Evolutionary conservation across 257 asterid species (phyloP), one percentile per base, ranked within the genome.

Genomic region (Rubia yunnanensis): DNA sequence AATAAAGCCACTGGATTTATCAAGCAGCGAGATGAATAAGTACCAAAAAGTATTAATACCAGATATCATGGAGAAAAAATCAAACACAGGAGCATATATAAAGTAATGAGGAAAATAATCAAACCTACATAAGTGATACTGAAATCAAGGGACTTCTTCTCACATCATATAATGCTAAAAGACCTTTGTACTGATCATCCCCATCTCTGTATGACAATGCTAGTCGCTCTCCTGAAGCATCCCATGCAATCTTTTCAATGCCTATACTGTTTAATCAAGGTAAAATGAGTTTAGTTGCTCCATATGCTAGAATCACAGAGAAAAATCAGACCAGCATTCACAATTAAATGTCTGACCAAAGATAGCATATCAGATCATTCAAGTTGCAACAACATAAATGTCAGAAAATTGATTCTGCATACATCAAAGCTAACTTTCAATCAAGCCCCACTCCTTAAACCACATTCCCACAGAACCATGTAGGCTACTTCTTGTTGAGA

Each of bases 161-260:
- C 49, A 92, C 99, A 77, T 89, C 97, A 64, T 82, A 92, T 79
- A 89, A 49, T 36, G 96, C 99, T n/a, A 92, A 66, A 50, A 89
- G 99, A 62, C 97, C 99, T 68, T 64, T 79, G 92, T 83, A 89
- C 72, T 75, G 64, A 60, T 89, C 95, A 73, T 86, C 92, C 54
- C 99, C 99, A 67, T 85, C 94, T 81, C 66, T 76, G 70, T 84
- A 89, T 68, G 99, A 86, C 63, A 89, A 79, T 0, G 97, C 99
- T 67, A 92, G 74, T 70, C 99, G 87, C 86, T 92, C 99, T 66
- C 99, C 97, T 36, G 96, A 89, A 75, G 88, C 89, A 81, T 92
- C 97, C 99, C 97, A 89, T 56, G 96, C 96, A 77, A 92, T 84
- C 87, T 89, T 92, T 77, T 88, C 90, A 70, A 92, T 85, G 68